Conservation (phyloP, 1,284 basidiomycete species). For the Tetrapyrgos nigripes region DNA sequence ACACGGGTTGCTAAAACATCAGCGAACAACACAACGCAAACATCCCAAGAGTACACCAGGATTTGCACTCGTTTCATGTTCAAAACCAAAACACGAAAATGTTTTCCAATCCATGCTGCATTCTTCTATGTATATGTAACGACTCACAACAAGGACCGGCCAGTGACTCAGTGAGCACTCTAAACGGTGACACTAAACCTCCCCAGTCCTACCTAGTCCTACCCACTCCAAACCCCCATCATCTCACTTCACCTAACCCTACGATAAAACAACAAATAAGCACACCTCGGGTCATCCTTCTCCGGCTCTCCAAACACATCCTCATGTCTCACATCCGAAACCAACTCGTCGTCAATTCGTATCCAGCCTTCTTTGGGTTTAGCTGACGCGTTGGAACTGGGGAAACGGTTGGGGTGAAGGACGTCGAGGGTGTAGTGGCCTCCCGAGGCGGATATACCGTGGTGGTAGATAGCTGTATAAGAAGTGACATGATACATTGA, state of each 20-base stretch:
- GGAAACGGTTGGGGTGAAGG: constrained; percentile 76
- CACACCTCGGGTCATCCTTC: constrained; percentile 58
- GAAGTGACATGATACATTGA: neutral
- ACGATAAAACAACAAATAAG: constrained; percentile 91
- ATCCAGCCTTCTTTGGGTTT: constrained; percentile 69
- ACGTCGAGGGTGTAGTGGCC: constrained; percentile 98
- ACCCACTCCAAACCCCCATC: no score
- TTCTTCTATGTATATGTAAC: no score
- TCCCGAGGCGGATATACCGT: constrained; percentile 89
- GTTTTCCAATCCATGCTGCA: no score
- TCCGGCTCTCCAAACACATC: constrained; percentile 71
- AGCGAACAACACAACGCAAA: no score
- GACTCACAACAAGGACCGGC: no score
- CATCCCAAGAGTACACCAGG: no score
- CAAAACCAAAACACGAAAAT: no score
- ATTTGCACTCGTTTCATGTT: no score
- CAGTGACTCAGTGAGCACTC: no score
- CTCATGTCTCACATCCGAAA: constrained; percentile 78
- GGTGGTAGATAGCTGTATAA: constrained; percentile 86
- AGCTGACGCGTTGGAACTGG: constrained; percentile 25
- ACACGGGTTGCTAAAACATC: no score
- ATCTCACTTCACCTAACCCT: constrained; percentile 50
- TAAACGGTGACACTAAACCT: no score
- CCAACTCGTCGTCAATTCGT: constrained; percentile 91
- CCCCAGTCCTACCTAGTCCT: no score